A percentile compares a stretch with the other conserved stretches of the same genome.
These are phyloP conservation scores for Limonium bicolor DNA, from an alignment of 148 eudicot genomes.

Conservation along the genomic window DNA sequence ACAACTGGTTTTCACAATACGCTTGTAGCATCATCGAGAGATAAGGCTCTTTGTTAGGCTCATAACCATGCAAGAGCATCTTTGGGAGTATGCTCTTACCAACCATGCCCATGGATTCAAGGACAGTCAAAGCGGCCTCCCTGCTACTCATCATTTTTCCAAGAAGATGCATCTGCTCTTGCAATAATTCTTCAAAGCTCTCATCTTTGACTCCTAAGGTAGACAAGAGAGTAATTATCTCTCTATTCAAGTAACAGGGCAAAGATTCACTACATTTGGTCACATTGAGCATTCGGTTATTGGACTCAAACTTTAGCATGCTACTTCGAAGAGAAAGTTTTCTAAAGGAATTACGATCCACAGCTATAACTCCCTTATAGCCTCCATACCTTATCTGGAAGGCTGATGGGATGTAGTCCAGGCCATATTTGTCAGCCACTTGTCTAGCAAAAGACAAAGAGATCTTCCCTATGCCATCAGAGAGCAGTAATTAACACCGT, in stretches of 20 bases:
- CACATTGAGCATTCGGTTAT: conserved; percentile 80
- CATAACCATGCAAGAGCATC: conserved; percentile 69
- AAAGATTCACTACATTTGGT: conserved; percentile 68
- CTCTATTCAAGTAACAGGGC: conserved; percentile 88
- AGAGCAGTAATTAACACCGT: conserved; percentile 77
- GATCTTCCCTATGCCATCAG: conserved; percentile 94
- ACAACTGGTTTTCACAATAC: conserved; percentile 46
- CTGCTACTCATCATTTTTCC: conserved; percentile 43
- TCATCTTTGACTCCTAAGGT: conserved; percentile 70
- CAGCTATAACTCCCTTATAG: conserved; percentile 89
- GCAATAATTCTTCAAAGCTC: conserved; percentile 41
- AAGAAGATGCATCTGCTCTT: conserved; percentile 48
- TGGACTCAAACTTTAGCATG: conserved; percentile 91
- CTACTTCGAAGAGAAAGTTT: conserved; percentile 74
- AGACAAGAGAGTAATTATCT: conserved; percentile 67
- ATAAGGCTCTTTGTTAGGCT: conserved; percentile 73
- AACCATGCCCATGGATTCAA: conserved; percentile 46
- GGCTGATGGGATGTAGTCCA: conserved; percentile 64
- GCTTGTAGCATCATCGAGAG: conserved; percentile 81
- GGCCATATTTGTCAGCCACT: conserved; percentile 64
- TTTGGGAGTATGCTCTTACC: conserved; percentile 35
- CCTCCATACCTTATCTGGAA: conserved; percentile 97
- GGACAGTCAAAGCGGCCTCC: conserved; percentile 48
- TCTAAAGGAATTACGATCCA: conserved; percentile 60
- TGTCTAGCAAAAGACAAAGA: conserved; percentile 73